Percentiles rank a stretch among this genome's conserved stretches.
Evolutionary conservation across 202 grass and related monocot species (phyloP).

Genomic region (Hordeum pubiflorum): DNA sequence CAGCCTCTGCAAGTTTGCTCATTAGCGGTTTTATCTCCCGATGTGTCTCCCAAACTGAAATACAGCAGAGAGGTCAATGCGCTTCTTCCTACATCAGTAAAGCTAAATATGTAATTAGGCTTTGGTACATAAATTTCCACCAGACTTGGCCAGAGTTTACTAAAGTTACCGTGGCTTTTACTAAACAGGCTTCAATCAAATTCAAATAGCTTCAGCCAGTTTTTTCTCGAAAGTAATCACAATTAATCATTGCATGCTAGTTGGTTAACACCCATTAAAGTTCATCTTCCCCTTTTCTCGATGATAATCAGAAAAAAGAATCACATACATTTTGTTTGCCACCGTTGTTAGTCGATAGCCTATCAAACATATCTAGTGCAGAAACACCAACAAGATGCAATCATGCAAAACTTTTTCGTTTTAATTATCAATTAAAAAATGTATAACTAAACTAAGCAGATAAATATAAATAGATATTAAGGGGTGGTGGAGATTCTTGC

Average conservation of each 20-base stretch:
- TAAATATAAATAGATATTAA: neutral
- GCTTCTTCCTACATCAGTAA: neutral
- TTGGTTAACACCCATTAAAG: neutral
- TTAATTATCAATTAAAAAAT: slow-evolving; percentile 1
- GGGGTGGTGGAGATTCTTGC: slow-evolving; percentile 6
- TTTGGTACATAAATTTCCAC: neutral
- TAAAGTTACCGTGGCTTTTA: neutral
- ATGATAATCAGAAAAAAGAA: neutral
- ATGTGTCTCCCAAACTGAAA: slow-evolving; percentile 29
- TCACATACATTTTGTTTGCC: neutral
- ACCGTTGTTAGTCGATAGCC: neutral
- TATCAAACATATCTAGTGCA: slow-evolving; percentile 14
- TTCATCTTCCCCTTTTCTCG: neutral
- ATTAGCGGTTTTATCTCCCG: neutral
- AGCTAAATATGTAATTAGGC: neutral
- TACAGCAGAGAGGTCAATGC: neutral
- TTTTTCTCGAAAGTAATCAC: neutral
- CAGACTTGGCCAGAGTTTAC: neutral
- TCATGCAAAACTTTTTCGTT: slow-evolving; percentile 3
- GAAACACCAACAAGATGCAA: slow-evolving; percentile 7
- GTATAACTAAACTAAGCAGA: neutral
- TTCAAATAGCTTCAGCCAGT: too few relatives aligned
- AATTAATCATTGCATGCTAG: neutral
- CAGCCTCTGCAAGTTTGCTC: neutral
- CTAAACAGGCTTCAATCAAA: neutral